Percentiles rank a stretch among this genome's conserved stretches.
Conservation (phyloP, 139 green algal species). For the Chlamydomonas sp. region DNA sequence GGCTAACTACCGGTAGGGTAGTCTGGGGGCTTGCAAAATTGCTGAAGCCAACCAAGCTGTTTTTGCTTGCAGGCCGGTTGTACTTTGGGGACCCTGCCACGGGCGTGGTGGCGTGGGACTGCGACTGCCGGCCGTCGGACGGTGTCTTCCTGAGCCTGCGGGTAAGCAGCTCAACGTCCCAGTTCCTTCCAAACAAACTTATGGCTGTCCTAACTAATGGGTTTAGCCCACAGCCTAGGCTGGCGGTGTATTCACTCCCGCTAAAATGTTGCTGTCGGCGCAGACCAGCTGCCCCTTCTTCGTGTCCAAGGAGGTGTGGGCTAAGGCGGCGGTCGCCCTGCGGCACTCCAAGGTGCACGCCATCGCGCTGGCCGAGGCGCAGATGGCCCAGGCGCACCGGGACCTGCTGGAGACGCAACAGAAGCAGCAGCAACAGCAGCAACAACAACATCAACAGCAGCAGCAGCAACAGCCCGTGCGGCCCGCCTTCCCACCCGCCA, state of each 20-base stretch:
- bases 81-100: slow-evolving; percentile 80
- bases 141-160: slow-evolving; percentile 72
- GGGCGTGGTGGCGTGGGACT: slow-evolving; percentile 73
- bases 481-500: too few relatives aligned
- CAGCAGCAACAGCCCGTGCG: slow-evolving; percentile 8
- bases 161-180: slow-evolving; percentile 28
- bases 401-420: neutral
- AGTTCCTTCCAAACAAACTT: neutral
- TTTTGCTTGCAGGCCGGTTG: slow-evolving; percentile 42
- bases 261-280: neutral
- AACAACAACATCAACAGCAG: neutral
- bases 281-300: slow-evolving; percentile 66
- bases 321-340: slow-evolving; percentile 42
- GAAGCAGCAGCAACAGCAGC: neutral
- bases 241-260: neutral
- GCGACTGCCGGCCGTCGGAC: slow-evolving; percentile 81
- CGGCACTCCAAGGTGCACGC: slow-evolving; percentile 36
- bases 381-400: neutral
- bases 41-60: too few relatives aligned
- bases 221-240: neutral
- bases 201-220: neutral
- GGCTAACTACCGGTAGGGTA: too few relatives aligned
- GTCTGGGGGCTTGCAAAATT: too few relatives aligned
- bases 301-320: slow-evolving; percentile 63
- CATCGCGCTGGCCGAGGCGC: neutral